phyloP scores from a whole-genome alignment of 176 grass and related monocot species.

The Pharus latifolius region DNA sequence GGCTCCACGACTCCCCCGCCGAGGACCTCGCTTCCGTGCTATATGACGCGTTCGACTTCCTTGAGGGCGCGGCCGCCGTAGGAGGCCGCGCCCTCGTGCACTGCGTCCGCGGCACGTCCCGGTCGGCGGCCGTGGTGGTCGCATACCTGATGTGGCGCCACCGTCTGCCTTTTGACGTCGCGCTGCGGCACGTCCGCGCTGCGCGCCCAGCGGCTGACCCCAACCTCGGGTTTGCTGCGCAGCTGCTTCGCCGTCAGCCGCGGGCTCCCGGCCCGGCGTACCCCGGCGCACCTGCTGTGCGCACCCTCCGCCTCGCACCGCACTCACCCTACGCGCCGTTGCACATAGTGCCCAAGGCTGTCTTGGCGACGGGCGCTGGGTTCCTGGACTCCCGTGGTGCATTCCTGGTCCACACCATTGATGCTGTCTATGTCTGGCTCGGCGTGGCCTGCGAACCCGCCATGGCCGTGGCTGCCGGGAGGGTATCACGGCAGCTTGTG shows the following conservation, averaged over 20 bases:
- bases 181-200: conserved; percentile 25
- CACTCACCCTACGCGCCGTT: conserved; percentile 41
- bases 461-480: conserved; percentile 24
- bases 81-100: conserved; percentile 39
- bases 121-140: conserved; percentile 34
- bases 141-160: conserved; percentile 60
- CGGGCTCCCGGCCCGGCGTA: conserved; percentile 12
- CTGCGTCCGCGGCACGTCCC: conserved; percentile 34
- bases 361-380: neutral
- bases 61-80: conserved; percentile 19
- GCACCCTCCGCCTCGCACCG: conserved; percentile 31
- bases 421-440: conserved; percentile 37
- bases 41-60: conserved; percentile 49
- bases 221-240: conserved; percentile 47
- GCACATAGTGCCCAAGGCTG: conserved; percentile 36
- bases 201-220: conserved; percentile 29
- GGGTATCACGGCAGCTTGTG: conserved; percentile 23
- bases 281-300: conserved; percentile 12
- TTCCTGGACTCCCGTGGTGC: conserved; percentile 43
- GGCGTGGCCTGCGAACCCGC: conserved; percentile 20
- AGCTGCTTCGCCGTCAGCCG: conserved; percentile 35
- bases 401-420: conserved; percentile 28
- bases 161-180: conserved; percentile 24
- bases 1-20: conserved; percentile 40
- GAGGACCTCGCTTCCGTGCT: conserved; percentile 41